Percentiles rank a stretch among this genome's conserved stretches.
phyloP scores from a whole-genome alignment of 2,329 filamentous ascomycete genomes.

The Bipolaris victoriae region DNA sequence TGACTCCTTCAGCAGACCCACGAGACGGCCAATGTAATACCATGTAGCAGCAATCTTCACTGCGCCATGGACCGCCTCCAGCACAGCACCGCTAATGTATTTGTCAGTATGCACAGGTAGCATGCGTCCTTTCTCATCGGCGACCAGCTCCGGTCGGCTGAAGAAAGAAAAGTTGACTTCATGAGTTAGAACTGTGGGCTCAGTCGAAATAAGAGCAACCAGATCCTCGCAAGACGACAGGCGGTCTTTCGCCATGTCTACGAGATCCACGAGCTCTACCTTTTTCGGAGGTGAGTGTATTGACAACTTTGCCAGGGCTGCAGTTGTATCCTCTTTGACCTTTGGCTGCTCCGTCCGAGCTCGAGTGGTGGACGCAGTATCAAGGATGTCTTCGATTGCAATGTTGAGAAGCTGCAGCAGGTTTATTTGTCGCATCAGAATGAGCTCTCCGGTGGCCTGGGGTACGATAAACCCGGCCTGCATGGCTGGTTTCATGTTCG shows the following conservation, averaged over 20 bases:
- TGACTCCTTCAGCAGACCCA: conserved; percentile 40
- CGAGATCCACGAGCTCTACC: conserved; percentile 30
- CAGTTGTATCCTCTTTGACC: conserved; percentile 31
- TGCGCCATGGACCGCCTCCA: conserved; percentile 51
- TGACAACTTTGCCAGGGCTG: conserved; percentile 45
- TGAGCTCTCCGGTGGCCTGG: conserved; percentile 34
- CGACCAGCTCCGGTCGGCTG: conserved; percentile 52
- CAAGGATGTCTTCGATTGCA: conserved; percentile 54
- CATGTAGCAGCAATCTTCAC: conserved; percentile 50
- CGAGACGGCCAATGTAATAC: conserved; percentile 50
- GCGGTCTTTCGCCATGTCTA: not conserved
- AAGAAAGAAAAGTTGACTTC: conserved; percentile 50
- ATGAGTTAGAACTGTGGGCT: conserved; percentile 18
- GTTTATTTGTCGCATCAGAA: conserved; percentile 51
- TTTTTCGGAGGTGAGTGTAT: conserved; percentile 24
- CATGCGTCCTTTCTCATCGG: conserved; percentile 54
- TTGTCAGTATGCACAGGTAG: conserved; percentile 51
- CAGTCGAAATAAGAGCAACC: conserved; percentile 38
- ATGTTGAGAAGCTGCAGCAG: conserved; percentile 51
- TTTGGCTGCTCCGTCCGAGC: conserved; percentile 32
- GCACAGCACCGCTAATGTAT: conserved; percentile 52
- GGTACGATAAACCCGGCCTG: conserved; percentile 29
- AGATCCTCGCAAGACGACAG: conserved; percentile 40
- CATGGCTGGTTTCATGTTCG: conserved; percentile 23
- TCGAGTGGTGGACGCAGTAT: conserved; percentile 45